Evolutionary conservation across 2,329 filamentous ascomycete species (phyloP).

Genomic region (Drechslerella stenobrocha): DNA sequence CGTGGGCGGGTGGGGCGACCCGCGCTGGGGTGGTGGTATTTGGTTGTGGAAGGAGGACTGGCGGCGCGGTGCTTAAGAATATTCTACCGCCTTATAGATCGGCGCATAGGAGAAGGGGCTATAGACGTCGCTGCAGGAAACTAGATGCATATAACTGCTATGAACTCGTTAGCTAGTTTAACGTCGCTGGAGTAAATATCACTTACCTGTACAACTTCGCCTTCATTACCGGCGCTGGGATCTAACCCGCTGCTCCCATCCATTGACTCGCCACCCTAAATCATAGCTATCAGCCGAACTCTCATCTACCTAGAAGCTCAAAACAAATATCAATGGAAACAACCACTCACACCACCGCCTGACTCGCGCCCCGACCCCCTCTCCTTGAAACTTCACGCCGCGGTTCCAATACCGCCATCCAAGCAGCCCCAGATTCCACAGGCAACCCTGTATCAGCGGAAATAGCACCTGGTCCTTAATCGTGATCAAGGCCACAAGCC

Average conservation of each 20-base stretch:
- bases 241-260: conserved; percentile 28
- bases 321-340: neutral
- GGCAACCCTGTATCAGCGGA: conserved; percentile 80
- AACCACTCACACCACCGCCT: conserved; percentile 73
- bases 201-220: too few species aligned
- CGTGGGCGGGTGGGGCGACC: conserved; percentile 28
- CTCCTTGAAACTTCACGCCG: conserved; percentile 74
- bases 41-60: conserved; percentile 47
- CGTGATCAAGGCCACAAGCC: conserved; percentile 80
- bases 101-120: neutral
- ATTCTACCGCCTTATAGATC: conserved; percentile 7
- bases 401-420: conserved; percentile 92
- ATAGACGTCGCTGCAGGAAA: too few species aligned
- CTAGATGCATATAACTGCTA: too few species aligned
- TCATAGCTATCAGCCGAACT: neutral
- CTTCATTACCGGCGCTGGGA: neutral
- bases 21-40: conserved; percentile 12
- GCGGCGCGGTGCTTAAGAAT: conserved; percentile 10
- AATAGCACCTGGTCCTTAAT: conserved; percentile 85
- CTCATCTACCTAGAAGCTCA: neutral
- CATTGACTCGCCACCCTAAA: conserved; percentile 43
- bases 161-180: neutral
- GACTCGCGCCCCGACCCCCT: conserved; percentile 72
- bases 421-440: conserved; percentile 82
- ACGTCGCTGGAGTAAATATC: too few species aligned